Evolutionary conservation across 768 basidiomycete species (phyloP).

Genomic region (Polyporus arcularius): DNA sequence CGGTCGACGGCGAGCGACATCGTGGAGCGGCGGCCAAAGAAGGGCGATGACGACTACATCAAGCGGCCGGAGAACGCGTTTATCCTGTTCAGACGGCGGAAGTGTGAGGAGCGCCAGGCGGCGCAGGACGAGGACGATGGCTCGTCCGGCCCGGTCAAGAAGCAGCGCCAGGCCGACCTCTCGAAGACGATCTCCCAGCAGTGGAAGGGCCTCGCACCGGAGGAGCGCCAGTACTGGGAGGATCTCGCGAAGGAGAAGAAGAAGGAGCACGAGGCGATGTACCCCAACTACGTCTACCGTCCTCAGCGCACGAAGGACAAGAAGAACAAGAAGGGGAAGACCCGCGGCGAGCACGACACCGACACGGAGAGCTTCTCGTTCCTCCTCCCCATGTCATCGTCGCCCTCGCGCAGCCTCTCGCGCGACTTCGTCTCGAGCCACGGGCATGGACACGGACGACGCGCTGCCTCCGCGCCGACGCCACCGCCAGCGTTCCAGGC

Average conservation of each 20-base stretch:
- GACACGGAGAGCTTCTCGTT: conserved; percentile 54
- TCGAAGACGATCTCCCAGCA: conserved; percentile 82
- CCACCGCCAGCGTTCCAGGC: conserved; percentile 64
- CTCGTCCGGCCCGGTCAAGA: conserved; percentile 50
- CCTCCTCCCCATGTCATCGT: conserved; percentile 35
- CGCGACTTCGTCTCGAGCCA: conserved; percentile 35
- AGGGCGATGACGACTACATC: conserved; percentile 83
- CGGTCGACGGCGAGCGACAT: conserved; percentile 37
- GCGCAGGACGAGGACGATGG: conserved; percentile 50
- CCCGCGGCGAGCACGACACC: conserved; percentile 49
- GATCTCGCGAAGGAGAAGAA: conserved; percentile 76
- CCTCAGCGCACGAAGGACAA: conserved; percentile 61
- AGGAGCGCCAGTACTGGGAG: conserved; percentile 76
- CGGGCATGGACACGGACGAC: conserved; percentile 39
- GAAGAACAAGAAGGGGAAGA: conserved; percentile 48
- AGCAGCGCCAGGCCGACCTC: conserved; percentile 76
- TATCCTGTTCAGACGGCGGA: conserved; percentile 80
- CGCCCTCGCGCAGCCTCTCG: conserved; percentile 31
- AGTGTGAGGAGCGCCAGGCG: conserved; percentile 69
- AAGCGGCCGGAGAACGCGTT: conserved; percentile 85
- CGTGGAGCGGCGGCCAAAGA: conserved; percentile 44
- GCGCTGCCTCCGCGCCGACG: conserved; percentile 58
- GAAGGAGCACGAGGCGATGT: conserved; percentile 73
- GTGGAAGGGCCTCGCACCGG: conserved; percentile 68
- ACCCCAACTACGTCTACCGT: conserved; percentile 79